Conservation (phyloP, 1,284 basidiomycete species). For the Prillingera fragicola region DNA sequence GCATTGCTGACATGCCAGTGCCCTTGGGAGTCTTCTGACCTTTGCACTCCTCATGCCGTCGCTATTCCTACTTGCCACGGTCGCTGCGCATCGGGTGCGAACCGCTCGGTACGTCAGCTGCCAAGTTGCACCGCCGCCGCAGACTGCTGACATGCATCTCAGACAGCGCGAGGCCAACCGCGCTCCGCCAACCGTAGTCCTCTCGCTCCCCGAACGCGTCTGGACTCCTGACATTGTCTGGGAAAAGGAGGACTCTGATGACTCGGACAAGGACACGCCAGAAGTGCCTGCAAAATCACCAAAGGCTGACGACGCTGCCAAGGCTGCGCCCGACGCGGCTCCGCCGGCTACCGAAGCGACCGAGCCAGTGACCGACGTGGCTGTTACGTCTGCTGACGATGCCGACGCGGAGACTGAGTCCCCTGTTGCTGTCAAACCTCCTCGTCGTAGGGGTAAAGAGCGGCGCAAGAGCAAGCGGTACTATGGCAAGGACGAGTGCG, state of each 20-base stretch:
- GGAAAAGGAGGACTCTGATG: constrained; percentile 44
- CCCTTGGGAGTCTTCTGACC: constrained; percentile 39
- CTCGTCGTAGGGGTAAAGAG: constrained; percentile 11
- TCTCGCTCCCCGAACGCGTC: constrained; percentile 45
- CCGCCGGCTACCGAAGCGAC: too few species aligned
- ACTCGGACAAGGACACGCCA: constrained; percentile 16
- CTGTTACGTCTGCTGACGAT: constrained; percentile 2
- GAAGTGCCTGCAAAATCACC: neutral
- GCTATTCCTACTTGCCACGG: constrained; percentile 40
- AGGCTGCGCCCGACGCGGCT: neutral
- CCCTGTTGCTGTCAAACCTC: neutral
- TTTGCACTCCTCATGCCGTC: constrained; percentile 46
- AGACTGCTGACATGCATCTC: constrained; percentile 1
- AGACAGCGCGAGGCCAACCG: constrained; percentile 47
- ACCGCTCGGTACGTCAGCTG: constrained; percentile 35
- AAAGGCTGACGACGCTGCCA: neutral
- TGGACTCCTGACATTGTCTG: constrained; percentile 49
- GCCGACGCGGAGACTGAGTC: constrained; percentile 5
- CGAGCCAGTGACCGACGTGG: neutral
- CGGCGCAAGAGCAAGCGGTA: constrained; percentile 28
- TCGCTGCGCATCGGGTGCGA: constrained; percentile 41
- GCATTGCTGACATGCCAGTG: constrained; percentile 20
- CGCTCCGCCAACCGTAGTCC: constrained; percentile 43
- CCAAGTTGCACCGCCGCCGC: neutral
- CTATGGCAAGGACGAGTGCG: constrained; percentile 61